A percentile compares a stretch with the other conserved stretches of the same genome.
Evolutionary conservation across 1,139 yeast species (phyloP).

Genomic region (Magnusiomyces fungicola): DNA sequence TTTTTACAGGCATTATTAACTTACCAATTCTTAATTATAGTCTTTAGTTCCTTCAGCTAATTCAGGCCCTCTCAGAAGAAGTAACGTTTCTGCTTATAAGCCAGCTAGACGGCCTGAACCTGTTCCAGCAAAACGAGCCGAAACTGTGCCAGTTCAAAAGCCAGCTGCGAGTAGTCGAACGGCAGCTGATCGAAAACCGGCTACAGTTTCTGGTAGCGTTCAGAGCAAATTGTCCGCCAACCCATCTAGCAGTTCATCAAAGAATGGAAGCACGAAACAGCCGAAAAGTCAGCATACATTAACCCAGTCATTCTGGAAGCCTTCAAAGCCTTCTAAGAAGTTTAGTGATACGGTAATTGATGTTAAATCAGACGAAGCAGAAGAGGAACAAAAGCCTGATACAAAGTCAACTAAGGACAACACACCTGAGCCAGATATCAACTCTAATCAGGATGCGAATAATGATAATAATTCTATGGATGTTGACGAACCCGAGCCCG

Average conservation of each 20-base stretch:
- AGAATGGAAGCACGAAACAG: too few relatives aligned
- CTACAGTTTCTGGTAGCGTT: not conserved
- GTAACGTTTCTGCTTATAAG: conserved; percentile 1
- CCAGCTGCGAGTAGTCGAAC: not conserved
- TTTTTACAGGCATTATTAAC: not conserved
- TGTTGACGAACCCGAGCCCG: not conserved
- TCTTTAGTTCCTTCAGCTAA: too few relatives aligned
- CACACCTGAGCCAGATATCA: not conserved
- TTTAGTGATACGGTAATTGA: not conserved
- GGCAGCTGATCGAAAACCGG: not conserved
- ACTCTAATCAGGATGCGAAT: too few relatives aligned
- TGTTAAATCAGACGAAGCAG: not conserved
- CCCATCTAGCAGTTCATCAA: too few relatives aligned
- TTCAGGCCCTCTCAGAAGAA: too few relatives aligned
- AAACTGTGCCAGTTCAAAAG: not conserved
- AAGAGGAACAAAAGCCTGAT: not conserved
- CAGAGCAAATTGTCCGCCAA: not conserved
- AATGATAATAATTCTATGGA: not conserved
- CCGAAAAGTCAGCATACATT: not conserved
- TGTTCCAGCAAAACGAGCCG: not conserved
- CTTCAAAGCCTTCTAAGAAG: not conserved
- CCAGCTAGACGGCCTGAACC: conserved; percentile 3
- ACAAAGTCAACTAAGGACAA: not conserved
- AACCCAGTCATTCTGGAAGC: conserved; percentile 1
- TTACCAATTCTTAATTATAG: too few relatives aligned